These are phyloP conservation scores for Stentor roeselii DNA, from an alignment of 73 alveolate genomes.

Conservation along the genomic window DNA sequence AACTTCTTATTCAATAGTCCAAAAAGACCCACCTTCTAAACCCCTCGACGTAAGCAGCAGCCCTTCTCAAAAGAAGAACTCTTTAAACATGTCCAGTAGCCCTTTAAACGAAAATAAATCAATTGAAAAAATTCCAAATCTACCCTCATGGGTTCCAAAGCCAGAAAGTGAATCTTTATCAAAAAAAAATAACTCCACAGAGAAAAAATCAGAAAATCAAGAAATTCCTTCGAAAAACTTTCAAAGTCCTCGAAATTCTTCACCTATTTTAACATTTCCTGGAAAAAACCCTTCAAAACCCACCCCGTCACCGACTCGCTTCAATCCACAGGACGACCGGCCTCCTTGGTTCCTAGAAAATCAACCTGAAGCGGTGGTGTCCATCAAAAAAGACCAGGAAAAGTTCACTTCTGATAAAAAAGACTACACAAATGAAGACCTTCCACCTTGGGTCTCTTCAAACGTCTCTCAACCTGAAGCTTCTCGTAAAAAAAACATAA, in stretches of 20 bases:
- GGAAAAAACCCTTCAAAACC: not conserved
- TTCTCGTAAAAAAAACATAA: not conserved
- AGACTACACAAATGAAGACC: no score
- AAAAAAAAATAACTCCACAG: not conserved
- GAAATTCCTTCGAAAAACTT: not conserved
- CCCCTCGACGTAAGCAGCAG: no score
- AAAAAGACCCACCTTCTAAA: no score
- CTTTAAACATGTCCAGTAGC: no score
- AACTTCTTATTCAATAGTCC: no score
- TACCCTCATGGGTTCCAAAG: not conserved
- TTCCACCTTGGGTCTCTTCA: not conserved
- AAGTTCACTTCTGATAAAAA: no score
- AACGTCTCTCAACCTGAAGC: not conserved
- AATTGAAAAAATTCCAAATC: not conserved
- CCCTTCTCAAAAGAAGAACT: no score
- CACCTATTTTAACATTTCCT: no score
- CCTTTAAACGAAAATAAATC: not conserved
- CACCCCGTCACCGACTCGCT: not conserved
- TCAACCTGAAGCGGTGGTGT: not conserved
- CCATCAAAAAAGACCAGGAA: not conserved
- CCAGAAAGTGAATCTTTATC: not conserved
- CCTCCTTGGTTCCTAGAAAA: not conserved
- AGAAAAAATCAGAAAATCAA: no score
- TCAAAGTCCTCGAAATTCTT: no score
- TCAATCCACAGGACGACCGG: not conserved